Evolutionary conservation across 108 stramenopile genomes (phyloP).

Genomic region (Pseudonitzschia delicatissima): DNA sequence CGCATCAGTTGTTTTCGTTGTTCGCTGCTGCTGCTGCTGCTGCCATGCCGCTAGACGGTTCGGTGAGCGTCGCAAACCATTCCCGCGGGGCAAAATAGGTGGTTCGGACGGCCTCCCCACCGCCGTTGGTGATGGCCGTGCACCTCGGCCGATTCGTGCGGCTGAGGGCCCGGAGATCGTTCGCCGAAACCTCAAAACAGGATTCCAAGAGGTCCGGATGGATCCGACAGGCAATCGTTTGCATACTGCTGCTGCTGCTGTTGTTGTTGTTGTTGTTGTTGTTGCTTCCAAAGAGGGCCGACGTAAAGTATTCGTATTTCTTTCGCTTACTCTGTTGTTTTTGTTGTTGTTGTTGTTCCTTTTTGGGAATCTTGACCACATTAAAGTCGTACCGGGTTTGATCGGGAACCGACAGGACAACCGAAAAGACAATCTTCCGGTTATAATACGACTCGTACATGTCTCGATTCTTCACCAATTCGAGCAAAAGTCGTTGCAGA

Average conservation of each 20-base stretch:
- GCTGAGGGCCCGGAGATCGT: slow-evolving; percentile 20
- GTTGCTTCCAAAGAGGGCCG: no score
- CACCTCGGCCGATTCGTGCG: slow-evolving; percentile 3
- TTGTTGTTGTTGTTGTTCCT: background rate
- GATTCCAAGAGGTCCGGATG: slow-evolving; percentile 14
- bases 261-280: background rate
- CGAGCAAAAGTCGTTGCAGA: slow-evolving; percentile 6
- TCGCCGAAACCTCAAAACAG: slow-evolving; percentile 16
- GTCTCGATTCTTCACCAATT: background rate
- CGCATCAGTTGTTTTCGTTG: no score
- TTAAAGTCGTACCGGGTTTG: slow-evolving; percentile 8
- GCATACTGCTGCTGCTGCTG: background rate
- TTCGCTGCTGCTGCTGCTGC: no score
- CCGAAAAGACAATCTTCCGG: background rate
- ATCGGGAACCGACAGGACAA: slow-evolving; percentile 4
- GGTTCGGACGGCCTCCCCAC: slow-evolving; percentile 13
- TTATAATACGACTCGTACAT: slow-evolving; percentile 15
- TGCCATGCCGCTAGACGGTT: no score
- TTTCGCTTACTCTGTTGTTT: background rate
- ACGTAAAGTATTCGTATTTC: background rate
- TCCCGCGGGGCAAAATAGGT: slow-evolving; percentile 8
- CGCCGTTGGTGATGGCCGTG: slow-evolving; percentile 12
- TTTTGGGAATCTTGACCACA: slow-evolving; percentile 21
- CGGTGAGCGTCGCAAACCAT: slow-evolving; percentile 24
- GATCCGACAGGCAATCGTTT: slow-evolving; percentile 16